A percentile compares a stretch with the other conserved stretches of the same genome.
Conservation (phyloP, 78 protist species). For the Protostelium mycophagum region DNA sequence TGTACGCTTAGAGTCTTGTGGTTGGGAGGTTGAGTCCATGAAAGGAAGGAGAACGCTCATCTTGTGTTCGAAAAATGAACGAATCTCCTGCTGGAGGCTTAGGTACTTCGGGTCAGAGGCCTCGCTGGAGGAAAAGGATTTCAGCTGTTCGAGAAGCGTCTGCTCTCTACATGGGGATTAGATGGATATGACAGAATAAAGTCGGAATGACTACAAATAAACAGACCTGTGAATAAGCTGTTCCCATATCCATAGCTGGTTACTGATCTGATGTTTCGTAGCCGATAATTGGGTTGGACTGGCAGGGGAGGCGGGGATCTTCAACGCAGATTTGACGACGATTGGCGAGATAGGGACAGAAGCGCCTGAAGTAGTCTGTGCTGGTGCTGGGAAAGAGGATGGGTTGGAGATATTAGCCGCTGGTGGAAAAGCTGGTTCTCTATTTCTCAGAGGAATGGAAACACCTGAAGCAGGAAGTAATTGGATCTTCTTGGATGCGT, state of each 20-base stretch:
- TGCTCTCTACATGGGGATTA: background rate
- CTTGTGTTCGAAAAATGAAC: background rate
- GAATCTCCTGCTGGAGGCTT: background rate
- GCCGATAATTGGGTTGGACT: background rate
- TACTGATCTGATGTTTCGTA: background rate
- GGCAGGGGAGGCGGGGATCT: background rate
- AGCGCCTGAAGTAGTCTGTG: no score
- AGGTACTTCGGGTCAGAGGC: background rate
- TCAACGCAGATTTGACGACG: no score
- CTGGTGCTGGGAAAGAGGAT: no score
- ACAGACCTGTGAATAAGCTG: background rate
- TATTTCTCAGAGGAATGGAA: no score
- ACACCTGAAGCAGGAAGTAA: no score
- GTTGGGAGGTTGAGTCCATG: background rate
- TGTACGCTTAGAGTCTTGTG: background rate
- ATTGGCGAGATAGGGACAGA: no score
- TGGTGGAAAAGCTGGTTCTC: no score
- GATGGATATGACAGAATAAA: background rate
- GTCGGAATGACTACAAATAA: background rate
- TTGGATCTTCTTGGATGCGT: no score
- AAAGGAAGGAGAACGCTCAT: background rate
- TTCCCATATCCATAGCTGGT: background rate
- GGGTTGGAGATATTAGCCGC: no score
- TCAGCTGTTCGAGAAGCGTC: background rate
- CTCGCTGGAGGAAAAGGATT: background rate